Conservation (phyloP, 805 yeast species). For the Dipodascopsis uninucleata region DNA sequence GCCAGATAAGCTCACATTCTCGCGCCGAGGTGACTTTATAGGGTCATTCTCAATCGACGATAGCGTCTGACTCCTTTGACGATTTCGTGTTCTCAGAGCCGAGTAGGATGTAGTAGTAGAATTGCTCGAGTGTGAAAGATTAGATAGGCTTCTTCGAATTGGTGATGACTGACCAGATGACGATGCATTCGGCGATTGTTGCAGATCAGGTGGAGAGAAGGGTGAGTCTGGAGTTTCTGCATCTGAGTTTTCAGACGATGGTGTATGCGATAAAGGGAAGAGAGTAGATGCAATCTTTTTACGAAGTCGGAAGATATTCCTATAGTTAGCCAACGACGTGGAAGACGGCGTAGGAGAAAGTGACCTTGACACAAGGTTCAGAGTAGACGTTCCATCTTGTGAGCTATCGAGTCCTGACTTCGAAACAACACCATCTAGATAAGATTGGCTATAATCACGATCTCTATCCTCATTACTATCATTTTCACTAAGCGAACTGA, state of each 20-base stretch:
- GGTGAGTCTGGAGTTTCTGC: too few relatives aligned
- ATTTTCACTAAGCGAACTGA: constrained; percentile 21
- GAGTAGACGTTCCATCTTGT: not conserved
- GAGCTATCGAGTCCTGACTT: too few relatives aligned
- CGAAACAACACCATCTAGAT: too few relatives aligned
- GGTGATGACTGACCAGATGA: constrained; percentile 18
- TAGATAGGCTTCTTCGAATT: constrained; percentile 17
- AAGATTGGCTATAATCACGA: not conserved
- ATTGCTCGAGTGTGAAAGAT: constrained; percentile 7
- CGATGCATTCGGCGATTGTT: not conserved
- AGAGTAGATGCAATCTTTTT: constrained; percentile 15
- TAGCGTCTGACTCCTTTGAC: constrained; percentile 24
- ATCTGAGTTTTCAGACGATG: constrained; percentile 4
- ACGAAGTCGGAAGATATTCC: constrained; percentile 8
- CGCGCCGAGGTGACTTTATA: not conserved
- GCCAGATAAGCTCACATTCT: constrained; percentile 2
- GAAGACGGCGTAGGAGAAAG: constrained; percentile 22
- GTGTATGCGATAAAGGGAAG: constrained; percentile 1
- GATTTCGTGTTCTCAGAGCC: not conserved
- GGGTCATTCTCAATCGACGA: constrained; percentile 19
- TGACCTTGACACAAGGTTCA: constrained; percentile 4
- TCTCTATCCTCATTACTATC: constrained; percentile 7
- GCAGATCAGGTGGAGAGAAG: too few relatives aligned
- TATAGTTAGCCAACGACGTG: constrained; percentile 13
- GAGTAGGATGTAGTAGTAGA: constrained; percentile 2